Evolutionary conservation across 2,329 filamentous ascomycete genomes (phyloP), one percentile per base, ranked within the genome.

Genomic region (Tolypocladium tundrense): DNA sequence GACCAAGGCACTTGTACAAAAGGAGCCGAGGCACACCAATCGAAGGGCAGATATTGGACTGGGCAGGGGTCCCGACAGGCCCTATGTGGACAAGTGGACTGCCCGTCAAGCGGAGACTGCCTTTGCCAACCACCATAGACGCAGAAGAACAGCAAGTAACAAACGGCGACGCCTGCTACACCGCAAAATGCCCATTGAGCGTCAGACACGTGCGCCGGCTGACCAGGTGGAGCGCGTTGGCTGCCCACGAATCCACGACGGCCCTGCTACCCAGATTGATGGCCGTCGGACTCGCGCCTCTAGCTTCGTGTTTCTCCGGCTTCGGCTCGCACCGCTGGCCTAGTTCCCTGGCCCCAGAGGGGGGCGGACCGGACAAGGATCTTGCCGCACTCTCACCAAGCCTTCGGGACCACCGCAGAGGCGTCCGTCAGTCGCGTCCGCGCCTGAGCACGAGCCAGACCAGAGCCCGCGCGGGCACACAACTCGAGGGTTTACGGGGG

Each of bases 251-350:
- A 50, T 9, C 14, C 45, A 33, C 45, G 45, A 31, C 5, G 43
- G 11, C 21, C 11, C 14, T 31, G 14, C 7, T 7, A 33, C 27
- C 27, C 27, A 31, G 27, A 27, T n/a, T 33, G 65, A 64, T 64
- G 64, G 60, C 64, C 64, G 62, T 64, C 66, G 64, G 66, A 64
- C 60, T 63, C 65, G 60, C 42, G 31, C 64, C 64, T 64, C 68
- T 68, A 69, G 67, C 64, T 65, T 69, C 60, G 61, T 65, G 67
- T 63, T 59, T 66, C 64, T 67, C 67, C 70, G 68, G 67, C 66
- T 64, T 70, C 70, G 70, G 70, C 67, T 72, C 70, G 70, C 70
- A 69, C 68, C 70, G 70, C 68, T 67, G 67, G 65, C 66, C 66
- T 65, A 65, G 67, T 60, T 61, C 59, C 60, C 56, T 50, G 54